Percentiles rank a stretch among this genome's conserved stretches.
phyloP scores from a whole-genome alignment of 2,329 filamentous ascomycete species.

The Mollisiaceae sp. region DNA sequence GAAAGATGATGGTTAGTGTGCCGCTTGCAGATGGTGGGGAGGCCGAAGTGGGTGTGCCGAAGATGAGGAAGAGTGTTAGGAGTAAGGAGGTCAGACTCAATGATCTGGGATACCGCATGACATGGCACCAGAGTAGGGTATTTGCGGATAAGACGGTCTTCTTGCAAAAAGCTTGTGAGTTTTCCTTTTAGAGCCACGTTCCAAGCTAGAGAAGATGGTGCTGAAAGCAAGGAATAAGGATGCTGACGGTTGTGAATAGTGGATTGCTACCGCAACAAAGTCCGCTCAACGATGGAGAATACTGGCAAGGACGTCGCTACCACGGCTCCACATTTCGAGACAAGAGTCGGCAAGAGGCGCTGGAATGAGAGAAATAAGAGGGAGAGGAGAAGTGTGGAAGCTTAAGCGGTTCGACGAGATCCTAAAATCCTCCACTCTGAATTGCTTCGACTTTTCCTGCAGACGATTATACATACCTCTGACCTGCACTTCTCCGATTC shows the following conservation, averaged over 20 bases:
- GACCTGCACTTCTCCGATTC: background rate
- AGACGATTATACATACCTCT: no score
- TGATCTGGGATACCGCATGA: conserved; percentile 92
- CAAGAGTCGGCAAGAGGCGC: conserved; percentile 80
- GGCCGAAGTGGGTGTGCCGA: conserved; percentile 75
- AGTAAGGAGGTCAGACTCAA: conserved; percentile 89
- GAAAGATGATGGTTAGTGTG: conserved; percentile 62
- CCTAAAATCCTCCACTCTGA: background rate
- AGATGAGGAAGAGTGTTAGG: conserved; percentile 71
- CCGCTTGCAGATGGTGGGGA: conserved; percentile 73
- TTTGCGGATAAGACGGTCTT: conserved; percentile 88
- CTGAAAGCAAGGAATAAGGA: background rate
- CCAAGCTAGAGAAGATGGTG: background rate
- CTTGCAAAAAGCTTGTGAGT: conserved; percentile 88
- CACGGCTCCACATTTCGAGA: conserved; percentile 86
- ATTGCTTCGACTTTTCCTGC: no score
- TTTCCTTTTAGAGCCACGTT: conserved; percentile 13
- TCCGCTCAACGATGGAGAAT: conserved; percentile 78
- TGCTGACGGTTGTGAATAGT: conserved; percentile 57
- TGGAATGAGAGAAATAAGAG: conserved; percentile 66
- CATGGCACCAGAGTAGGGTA: conserved; percentile 92
- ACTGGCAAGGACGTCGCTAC: conserved; percentile 75
- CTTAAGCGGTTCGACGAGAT: background rate
- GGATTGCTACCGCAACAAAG: conserved; percentile 94
- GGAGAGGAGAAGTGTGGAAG: conserved; percentile 31